Base-by-base conservation (phyloP, 2,329 filamentous ascomycete species). In the Beauveria sp. region DNA sequence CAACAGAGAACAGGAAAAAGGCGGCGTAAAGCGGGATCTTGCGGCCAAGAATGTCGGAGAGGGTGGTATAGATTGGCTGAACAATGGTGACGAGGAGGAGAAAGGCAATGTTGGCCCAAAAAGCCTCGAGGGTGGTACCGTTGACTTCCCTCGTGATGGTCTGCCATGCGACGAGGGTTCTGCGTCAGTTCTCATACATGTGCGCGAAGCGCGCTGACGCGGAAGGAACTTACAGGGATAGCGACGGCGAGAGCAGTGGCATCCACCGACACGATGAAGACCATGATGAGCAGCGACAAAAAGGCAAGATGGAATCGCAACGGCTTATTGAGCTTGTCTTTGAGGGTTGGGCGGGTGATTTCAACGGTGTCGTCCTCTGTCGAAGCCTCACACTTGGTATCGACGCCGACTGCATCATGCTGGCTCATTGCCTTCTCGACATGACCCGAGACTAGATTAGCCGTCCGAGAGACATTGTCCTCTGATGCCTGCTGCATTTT, bases 41-140 rank as follows among this genome's bases (percentile, higher is more conserved):
- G 9, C 73, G 68, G 3, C 74, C 74, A 46, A 75, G 69, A 10
- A 71, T 70, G 58, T 69, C 69, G 55, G 72, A 75, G 7, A 74
- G 61, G 1, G 68, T 69, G 9, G 73, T 69, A 22, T 75, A 66
- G 5, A 72, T 69, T 6, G 83, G 84, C 67, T 86, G 81, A 51
- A 82, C 79, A 28, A 85, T 80, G 4, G 86, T 85, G 60, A 82
- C 84, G 6, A 85, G 83, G 5, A 91, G 79, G 3, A 90, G 76
- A 66, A 88, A 91, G 18, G 85, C 85, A 3, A 87, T 89, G 1
- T 86, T 87, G 3, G 85, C 81, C 88, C 87, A 90, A 68, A 90
- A 90, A 0, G 86, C 84, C 71, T 89, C 78, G 38, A 85, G 79
- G 2, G 81, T 81, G 0, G 79, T 79, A 26, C 82, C 82, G 45